Percentiles rank a stretch among this genome's conserved stretches.
Evolutionary conservation across 2,329 filamentous ascomycete species (phyloP).

Genomic region (Biscogniauxia mediterranea): DNA sequence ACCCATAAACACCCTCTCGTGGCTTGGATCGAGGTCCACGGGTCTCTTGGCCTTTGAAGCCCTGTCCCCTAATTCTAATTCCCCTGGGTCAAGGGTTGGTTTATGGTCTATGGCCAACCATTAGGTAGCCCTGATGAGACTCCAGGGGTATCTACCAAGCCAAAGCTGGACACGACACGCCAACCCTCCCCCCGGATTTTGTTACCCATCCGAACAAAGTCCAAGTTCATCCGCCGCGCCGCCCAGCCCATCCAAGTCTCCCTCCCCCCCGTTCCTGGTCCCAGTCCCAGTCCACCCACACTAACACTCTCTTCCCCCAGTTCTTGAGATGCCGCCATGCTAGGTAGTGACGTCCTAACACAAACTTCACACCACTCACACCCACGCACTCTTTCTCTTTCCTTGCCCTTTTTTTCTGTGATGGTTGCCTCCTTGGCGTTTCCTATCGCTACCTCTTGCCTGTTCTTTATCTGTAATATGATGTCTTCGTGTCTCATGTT

Average conservation of each 20-base stretch:
- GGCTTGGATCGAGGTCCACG: not conserved
- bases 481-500: slow-evolving; percentile 16
- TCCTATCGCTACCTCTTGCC: slow-evolving; percentile 7
- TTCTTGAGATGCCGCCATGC: not conserved
- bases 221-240: not conserved
- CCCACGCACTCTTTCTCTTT: not conserved
- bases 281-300: not conserved
- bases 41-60: not conserved
- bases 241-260: not conserved
- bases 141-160: too few species aligned
- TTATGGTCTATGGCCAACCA: not conserved
- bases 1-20: not conserved
- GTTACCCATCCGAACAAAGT: not conserved
- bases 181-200: not conserved
- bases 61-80: not conserved
- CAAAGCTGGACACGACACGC: too few species aligned
- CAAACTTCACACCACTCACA: slow-evolving; percentile 1
- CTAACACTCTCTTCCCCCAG: not conserved
- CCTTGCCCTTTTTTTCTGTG: slow-evolving; percentile 13
- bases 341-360: slow-evolving; percentile 8
- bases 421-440: slow-evolving; percentile 9
- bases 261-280: not conserved
- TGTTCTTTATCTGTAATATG: slow-evolving; percentile 7
- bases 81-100: not conserved
- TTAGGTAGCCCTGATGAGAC: not conserved